Percentiles rank a stretch among this genome's conserved stretches.
Evolutionary conservation across 2,329 filamentous ascomycete genomes (phyloP).

Genomic region (Pestalotiopsis sp.): DNA sequence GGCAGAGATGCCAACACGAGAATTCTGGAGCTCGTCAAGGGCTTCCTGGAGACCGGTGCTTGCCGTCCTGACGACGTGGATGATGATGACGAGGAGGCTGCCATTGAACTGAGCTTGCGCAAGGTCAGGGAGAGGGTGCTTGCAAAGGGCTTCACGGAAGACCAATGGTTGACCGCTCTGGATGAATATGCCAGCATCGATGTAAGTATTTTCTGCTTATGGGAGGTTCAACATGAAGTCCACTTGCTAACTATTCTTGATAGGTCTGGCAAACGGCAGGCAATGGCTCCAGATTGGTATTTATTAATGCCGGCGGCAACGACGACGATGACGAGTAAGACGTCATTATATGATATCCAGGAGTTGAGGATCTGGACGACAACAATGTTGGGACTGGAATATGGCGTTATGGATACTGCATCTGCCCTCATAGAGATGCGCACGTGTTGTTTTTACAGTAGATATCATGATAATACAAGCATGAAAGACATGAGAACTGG

Average conservation of each 20-base stretch:
- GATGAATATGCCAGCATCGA: slow-evolving; percentile 88
- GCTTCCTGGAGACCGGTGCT: slow-evolving; percentile 83
- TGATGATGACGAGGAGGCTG: slow-evolving; percentile 49
- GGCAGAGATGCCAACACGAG: slow-evolving; percentile 82
- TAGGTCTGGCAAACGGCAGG: slow-evolving; percentile 81
- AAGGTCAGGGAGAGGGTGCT: slow-evolving; percentile 90
- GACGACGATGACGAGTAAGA: slow-evolving; percentile 50
- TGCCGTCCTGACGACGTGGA: slow-evolving; percentile 72
- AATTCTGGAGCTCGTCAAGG: slow-evolving; percentile 94
- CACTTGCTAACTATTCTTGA: slow-evolving; percentile 38
- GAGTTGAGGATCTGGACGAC: not conserved
- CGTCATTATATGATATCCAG: not conserved
- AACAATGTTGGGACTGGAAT: slow-evolving; percentile 1
- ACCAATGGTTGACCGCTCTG: slow-evolving; percentile 85
- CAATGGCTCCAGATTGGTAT: slow-evolving; percentile 71
- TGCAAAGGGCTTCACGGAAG: slow-evolving; percentile 94
- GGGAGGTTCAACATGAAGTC: not conserved
- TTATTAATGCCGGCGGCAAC: slow-evolving; percentile 64
- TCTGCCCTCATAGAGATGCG: not conserved
- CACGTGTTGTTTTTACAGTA: not conserved
- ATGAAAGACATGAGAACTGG: not conserved
- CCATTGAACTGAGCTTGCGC: slow-evolving; percentile 78
- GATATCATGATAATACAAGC: slow-evolving; percentile 2
- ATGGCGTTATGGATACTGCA: slow-evolving; percentile 12
- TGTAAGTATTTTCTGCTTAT: slow-evolving; percentile 64